phyloP scores from a whole-genome alignment of 257 asterid species.

The Fraxinus cuspidata region DNA sequence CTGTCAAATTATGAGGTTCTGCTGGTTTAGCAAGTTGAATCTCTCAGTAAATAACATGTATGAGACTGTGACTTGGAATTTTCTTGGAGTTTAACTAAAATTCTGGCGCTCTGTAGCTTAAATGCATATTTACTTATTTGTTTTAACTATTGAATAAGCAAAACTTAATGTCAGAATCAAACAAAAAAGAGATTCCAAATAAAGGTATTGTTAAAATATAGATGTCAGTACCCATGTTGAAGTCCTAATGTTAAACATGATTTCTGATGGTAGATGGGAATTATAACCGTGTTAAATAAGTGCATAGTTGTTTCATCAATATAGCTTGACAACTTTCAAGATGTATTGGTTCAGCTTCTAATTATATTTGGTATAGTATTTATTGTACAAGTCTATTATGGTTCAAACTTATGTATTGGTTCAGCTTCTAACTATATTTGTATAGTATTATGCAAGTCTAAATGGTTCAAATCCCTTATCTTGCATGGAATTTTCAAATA shows the following conservation, averaged over 20 bases:
- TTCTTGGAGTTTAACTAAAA: not conserved
- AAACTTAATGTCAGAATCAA: not conserved
- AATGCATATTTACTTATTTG: conserved; percentile 3
- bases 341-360: conserved; percentile 11
- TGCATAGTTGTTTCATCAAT: not conserved
- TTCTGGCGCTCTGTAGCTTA: not conserved
- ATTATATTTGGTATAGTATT: not conserved
- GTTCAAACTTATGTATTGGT: not conserved
- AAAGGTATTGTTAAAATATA: not conserved
- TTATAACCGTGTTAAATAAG: not conserved
- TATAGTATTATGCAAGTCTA: not conserved
- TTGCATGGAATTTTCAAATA: not conserved
- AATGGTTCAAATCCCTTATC: not conserved
- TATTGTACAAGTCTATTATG: not conserved
- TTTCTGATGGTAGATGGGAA: not conserved
- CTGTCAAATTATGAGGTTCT: conserved; percentile 13
- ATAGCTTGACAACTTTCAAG: conserved; percentile 6
- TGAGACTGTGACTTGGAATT: not conserved
- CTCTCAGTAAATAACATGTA: conserved; percentile 13
- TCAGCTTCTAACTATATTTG: not conserved
- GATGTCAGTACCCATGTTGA: conserved; percentile 9
- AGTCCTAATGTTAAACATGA: conserved; percentile 2
- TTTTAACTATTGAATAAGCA: not conserved
- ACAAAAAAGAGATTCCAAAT: not conserved
- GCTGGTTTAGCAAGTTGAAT: not conserved